Evolutionary conservation across 495 filamentous ascomycete genomes (phyloP).

Genomic region (Beverwykella pulmonaria): DNA sequence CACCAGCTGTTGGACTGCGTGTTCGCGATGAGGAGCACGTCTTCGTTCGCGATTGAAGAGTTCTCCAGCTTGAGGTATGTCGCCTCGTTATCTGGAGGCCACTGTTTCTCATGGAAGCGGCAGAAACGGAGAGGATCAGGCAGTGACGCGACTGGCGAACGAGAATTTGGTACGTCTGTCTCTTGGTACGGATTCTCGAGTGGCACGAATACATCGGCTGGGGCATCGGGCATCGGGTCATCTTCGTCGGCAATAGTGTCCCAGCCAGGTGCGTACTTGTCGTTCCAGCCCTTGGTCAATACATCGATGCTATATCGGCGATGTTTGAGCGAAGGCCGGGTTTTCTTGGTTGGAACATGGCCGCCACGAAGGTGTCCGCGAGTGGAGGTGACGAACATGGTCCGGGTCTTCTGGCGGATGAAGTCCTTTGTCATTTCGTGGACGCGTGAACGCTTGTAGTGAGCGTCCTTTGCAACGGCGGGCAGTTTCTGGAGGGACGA

Average conservation of each 20-base stretch:
- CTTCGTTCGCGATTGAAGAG: conserved; percentile 3
- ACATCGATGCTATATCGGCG: conserved; percentile 23
- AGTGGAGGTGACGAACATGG: neutral
- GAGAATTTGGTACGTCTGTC: neutral
- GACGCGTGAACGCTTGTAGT: neutral
- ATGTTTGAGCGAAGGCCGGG: neutral
- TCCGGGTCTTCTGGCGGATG: neutral
- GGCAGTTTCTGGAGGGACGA: neutral
- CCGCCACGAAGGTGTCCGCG: conserved; percentile 1
- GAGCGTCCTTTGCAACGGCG: neutral
- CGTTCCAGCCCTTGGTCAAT: neutral
- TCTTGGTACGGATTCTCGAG: neutral
- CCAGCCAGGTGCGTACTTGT: neutral
- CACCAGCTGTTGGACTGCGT: conserved; percentile 13
- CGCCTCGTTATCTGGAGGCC: neutral
- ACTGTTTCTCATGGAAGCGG: neutral
- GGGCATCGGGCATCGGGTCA: neutral
- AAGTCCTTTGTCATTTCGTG: neutral
- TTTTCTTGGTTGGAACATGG: neutral
- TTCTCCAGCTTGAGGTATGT: conserved; percentile 11
- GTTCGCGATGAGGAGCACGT: neutral
- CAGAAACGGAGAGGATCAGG: conserved; percentile 1
- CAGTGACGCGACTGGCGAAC: neutral
- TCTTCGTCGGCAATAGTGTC: neutral
- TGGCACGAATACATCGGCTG: neutral